Evolutionary conservation across 2,329 filamentous ascomycete species (phyloP), one percentile per base, ranked within the genome.

Genomic region (Cadophora malorum): DNA sequence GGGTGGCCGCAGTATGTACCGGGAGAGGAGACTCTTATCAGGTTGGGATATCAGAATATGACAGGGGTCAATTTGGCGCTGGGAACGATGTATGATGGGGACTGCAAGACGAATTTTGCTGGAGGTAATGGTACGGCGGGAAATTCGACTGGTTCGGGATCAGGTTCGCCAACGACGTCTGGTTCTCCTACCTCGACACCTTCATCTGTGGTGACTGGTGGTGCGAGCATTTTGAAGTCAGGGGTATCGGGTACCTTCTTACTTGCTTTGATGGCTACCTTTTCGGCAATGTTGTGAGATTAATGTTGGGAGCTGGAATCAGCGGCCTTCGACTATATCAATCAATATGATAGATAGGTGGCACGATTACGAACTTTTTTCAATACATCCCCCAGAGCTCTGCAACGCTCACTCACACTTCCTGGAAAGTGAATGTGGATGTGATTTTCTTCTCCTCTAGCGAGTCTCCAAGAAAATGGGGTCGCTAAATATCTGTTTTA

Each of bases 1-100:
- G 69, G 70, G n/a, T 76, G 74, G 74, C 73, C 73, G 45, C 67
- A 28, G 28, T 52, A n/a, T 31, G 60, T 47, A 9, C 64, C 64
- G 3, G 58, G 45, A 12, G 59, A 35, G 60, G 21, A 58, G 5
- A 70, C 74, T 1, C 50, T 74, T 23, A 64, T 72, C 31, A 56
- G 70, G 28, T 61, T 76, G 10, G 71, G 55, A 2, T 73, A 70
- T 63, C 38, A 68, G n/a, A 75, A 75, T 41, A 28, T 56, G 31
- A 74, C 69, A 1, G 72, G 67, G 4, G 62, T 67, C 33, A 70
- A 73, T 66, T 49, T 75, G 31, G 66, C 56, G 21, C 25, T 23
- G 23, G 53, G 67, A 4, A 33, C 10, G 41, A 38, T 65, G 21
- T 72, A 70, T 68, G 69, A 74, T 69, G 45, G 41, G 31, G 33